Evolutionary conservation across 768 basidiomycete genomes (phyloP), one percentile per base, ranked within the genome.

Genomic region (Mrakia gelida): DNA sequence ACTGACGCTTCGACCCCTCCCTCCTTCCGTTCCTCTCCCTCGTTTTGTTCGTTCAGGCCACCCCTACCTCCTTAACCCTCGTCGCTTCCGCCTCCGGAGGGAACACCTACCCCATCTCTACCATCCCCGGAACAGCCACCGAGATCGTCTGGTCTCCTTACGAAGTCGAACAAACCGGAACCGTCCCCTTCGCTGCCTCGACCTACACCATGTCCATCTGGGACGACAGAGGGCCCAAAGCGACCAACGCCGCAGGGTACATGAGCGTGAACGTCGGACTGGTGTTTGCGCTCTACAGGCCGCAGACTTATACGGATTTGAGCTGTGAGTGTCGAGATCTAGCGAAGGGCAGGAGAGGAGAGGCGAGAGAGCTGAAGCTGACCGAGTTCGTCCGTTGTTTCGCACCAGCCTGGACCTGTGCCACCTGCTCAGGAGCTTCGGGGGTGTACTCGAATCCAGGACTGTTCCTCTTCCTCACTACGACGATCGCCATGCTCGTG

Each of bases 261-360:
- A 86, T 97, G 80, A 86, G 86, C 80, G 89, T 91, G 63, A 92
- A 92, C 82, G 88, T 87, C 61, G 89, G 87, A 0, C 85, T 93
- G 68, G 86, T 89, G 81, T 96, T 97, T 86, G 93, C 93, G 62
- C 84, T 97, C 81, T 97, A 95, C 82, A 89, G 90, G 0, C 93
- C 94, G 0, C 88, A 89, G 81, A 30, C 87, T 21, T 93, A 94
- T 83, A 92, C 91, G 0, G 87, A 89, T 8, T 82, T 93, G 11
- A 83, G 87, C 18, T 87, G 88, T 86, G 81, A 84, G 85, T 83
- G 38, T 34, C 23, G 49, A 13, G 41, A 13, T 45, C 45, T 3
- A 45, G 11, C 11, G 28, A n/a, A 56, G 10, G 26, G 15, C 49
- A 34, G 30, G 30, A 8, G 30, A 28, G 45, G 49, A 16, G 38